Conservation (phyloP, 352 stramenopile genomes). For the Phytophthora ohioensis region DNA sequence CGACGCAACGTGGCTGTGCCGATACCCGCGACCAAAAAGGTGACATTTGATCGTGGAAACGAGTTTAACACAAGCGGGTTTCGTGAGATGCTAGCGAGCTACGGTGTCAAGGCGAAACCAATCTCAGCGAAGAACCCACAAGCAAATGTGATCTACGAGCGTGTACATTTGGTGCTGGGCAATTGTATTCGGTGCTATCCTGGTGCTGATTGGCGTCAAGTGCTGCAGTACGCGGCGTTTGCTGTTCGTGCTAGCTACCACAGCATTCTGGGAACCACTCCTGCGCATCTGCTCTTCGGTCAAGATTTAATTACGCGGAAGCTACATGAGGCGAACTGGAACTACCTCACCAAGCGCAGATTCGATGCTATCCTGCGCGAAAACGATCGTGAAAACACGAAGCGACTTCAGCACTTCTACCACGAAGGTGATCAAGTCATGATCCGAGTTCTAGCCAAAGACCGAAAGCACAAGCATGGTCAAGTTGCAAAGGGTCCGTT, state of each 20-base stretch:
- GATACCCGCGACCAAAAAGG: conserved; percentile 9
- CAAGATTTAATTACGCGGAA: conserved; percentile 24
- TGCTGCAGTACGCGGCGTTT: conserved; percentile 14
- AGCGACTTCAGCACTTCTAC: conserved; percentile 26
- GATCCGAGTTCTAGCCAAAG: conserved; percentile 16
- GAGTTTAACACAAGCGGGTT: conserved; percentile 15
- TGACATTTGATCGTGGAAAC: conserved; percentile 9
- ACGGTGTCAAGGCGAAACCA: conserved; percentile 3
- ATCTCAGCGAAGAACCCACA: conserved; percentile 10
- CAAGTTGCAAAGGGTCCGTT: conserved; percentile 3
- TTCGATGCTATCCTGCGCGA: conserved; percentile 19
- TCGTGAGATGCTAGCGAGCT: not conserved
- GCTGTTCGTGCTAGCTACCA: conserved; percentile 23
- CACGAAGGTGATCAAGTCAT: conserved; percentile 5
- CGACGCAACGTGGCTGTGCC: conserved; percentile 7
- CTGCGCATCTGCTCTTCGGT: conserved; percentile 12
- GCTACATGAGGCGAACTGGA: conserved; percentile 20
- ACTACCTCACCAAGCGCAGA: conserved; percentile 14
- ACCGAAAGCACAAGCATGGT: not conserved
- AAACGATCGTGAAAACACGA: conserved; percentile 27
- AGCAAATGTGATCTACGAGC: conserved; percentile 12
- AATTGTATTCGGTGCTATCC: conserved; percentile 7
- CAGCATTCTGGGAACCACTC: conserved; percentile 14
- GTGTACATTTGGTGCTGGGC: not conserved
- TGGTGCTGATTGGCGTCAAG: not conserved